Percentiles rank a stretch among this genome's conserved stretches.
Conservation (phyloP, 495 filamentous ascomycete species). For the Friedmanniomyces endolithicus region DNA sequence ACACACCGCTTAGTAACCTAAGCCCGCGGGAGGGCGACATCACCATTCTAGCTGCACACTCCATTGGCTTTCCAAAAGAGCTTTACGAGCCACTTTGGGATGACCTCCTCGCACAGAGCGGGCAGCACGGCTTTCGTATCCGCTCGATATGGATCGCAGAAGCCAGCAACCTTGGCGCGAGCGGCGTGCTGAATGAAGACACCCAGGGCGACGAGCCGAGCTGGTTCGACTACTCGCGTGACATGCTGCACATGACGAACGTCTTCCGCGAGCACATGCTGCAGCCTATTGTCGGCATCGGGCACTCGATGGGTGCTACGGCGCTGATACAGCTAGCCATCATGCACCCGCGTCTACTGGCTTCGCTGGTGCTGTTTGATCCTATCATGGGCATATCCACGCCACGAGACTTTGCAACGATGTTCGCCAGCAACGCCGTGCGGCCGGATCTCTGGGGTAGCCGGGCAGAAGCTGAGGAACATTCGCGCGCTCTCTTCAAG, state of each 20-base stretch:
- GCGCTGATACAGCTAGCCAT: conserved; percentile 41
- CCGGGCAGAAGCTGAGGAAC: conserved; percentile 21
- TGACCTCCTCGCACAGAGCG: conserved; percentile 47
- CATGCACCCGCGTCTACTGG: conserved; percentile 65
- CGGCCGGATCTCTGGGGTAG: conserved; percentile 23
- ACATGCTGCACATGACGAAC: conserved; percentile 71
- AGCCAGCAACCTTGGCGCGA: conserved; percentile 62
- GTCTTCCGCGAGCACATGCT: conserved; percentile 63
- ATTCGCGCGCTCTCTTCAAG: conserved; percentile 19
- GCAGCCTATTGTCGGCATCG: conserved; percentile 65
- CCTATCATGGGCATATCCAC: conserved; percentile 41
- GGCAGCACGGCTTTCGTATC: conserved; percentile 51
- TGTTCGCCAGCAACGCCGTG: conserved; percentile 1
- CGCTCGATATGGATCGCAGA: conserved; percentile 81
- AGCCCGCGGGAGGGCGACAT: conserved; percentile 56
- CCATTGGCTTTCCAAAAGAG: conserved; percentile 89
- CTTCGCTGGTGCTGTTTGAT: conserved; percentile 60
- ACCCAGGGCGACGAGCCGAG: conserved; percentile 60
- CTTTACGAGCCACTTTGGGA: conserved; percentile 84
- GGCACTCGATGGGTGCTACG: conserved; percentile 71
- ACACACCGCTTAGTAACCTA: conserved; percentile 57
- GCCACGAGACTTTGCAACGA: neutral
- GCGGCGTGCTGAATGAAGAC: conserved; percentile 60
- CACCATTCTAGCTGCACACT: conserved; percentile 73
- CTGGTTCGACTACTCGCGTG: conserved; percentile 56